phyloP scores from a whole-genome alignment of 768 basidiomycete genomes.

The Termitomyces sp. region DNA sequence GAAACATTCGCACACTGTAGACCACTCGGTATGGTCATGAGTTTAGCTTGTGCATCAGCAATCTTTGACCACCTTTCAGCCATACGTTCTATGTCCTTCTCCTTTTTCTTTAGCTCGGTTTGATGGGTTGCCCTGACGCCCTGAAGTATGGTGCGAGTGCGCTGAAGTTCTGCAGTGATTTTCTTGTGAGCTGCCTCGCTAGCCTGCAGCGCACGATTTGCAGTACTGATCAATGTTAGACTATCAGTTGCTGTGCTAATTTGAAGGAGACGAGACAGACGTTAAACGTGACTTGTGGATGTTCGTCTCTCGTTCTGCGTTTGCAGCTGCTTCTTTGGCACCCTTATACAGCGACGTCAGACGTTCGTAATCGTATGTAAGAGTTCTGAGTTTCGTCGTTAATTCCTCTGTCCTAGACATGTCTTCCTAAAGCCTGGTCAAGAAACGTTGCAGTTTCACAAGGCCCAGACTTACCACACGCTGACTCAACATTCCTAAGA shows the following conservation, averaged over 20 bases:
- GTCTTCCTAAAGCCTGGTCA: constrained; percentile 42
- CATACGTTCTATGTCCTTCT: constrained; percentile 74
- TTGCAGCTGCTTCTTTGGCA: constrained; percentile 56
- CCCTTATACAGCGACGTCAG: constrained; percentile 57
- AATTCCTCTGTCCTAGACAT: constrained; percentile 76
- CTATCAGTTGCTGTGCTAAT: neutral
- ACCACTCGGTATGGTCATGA: constrained; percentile 44
- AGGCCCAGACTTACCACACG: constrained; percentile 52
- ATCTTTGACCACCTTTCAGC: constrained; percentile 72
- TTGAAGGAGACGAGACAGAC: constrained; percentile 38
- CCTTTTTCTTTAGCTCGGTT: constrained; percentile 73
- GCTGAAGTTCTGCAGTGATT: constrained; percentile 63
- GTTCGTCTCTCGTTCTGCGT: constrained; percentile 75
- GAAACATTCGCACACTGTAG: constrained; percentile 49
- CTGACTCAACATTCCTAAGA: constrained; percentile 73
- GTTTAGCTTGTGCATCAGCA: constrained; percentile 60
- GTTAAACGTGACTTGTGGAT: constrained; percentile 64
- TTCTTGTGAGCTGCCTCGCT: constrained; percentile 67
- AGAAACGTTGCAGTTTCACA: neutral
- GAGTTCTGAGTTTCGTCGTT: constrained; percentile 66
- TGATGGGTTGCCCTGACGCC: constrained; percentile 63
- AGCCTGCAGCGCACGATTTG: constrained; percentile 48
- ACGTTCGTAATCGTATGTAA: constrained; percentile 79
- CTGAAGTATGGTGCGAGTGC: constrained; percentile 64
- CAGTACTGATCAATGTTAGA: constrained; percentile 30